Base-by-base conservation (phyloP, 768 basidiomycete species). In the Rhodotorula taiwanensis region DNA sequence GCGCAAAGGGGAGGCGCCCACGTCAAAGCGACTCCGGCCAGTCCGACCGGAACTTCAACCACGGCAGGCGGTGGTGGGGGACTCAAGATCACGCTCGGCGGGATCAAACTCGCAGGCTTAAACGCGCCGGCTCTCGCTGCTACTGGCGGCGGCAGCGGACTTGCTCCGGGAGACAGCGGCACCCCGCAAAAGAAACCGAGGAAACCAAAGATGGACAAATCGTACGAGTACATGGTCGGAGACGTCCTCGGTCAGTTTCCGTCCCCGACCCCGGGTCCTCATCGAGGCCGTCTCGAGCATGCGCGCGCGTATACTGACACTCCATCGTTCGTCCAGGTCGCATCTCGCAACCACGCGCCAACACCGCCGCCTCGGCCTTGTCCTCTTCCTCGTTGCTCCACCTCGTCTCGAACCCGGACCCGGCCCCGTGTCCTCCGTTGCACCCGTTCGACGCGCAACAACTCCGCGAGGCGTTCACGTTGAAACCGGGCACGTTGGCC, bases 321-420 rank as follows among this genome's bases (percentile, higher is more conserved):
- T n/a, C n/a, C n/a, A 55, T 47, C 53, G 42, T n/a, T n/a, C 33
- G 15, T 0, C 2, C 45, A 43, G 14, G 48, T 25, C 34, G 30
- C 36, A 20, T 63, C 43, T 47, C 58, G 20, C 34, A 23, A 27
- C 34, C 42, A 1, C 27, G 16, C 59, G 18, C 27, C 33, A 0
- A 27, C 5, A 2, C 28, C 11, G 18, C 25, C n/a, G 11, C 36
- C 30, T 16, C 48, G 2, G 7, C 50, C 33, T 47, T 59, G 25
- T 62, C 62, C 51, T 67, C 66, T 27, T 23, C 60, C 30, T 55
- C 57, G 51, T 51, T 73, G 18, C 57, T 55, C 4, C 49, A 70
- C 55, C 60, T 71, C 10, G 48, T 69, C n/a, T 51, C 67, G 23
- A 69, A 73, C 51, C 72, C 72, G 8, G 70, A 71, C n/a, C 70